A percentile compares a stretch with the other conserved stretches of the same genome.
These are phyloP conservation scores for Cicer pinnatifidum DNA, from an alignment of 306 rosid genomes.

Conservation along the genomic window DNA sequence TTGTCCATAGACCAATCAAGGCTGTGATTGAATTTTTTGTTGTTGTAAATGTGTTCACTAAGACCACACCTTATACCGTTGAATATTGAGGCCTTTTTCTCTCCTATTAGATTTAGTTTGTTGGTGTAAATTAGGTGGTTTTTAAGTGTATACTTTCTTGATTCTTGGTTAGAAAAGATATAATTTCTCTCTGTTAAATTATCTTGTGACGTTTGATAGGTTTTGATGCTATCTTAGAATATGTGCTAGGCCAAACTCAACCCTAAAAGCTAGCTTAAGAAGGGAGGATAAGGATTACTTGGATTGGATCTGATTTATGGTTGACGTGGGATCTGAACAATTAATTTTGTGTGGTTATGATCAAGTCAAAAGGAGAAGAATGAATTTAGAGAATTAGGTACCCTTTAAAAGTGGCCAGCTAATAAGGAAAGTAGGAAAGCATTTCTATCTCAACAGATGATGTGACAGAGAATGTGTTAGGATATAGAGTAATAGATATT, in stretches of 20 bases:
- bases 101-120: slow-evolving; percentile 15
- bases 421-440: slow-evolving; percentile 1
- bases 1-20: slow-evolving; percentile 28
- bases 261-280: not conserved
- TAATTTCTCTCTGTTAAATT: not conserved
- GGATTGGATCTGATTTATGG: not conserved
- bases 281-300: not conserved
- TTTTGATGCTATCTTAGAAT: not conserved
- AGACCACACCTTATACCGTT: not conserved
- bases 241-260: not conserved
- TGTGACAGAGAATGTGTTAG: not conserved
- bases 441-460: slow-evolving; percentile 1
- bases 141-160: slow-evolving; percentile 1
- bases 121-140: slow-evolving; percentile 3
- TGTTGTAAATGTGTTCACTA: not conserved
- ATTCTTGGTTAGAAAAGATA: not conserved
- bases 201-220: slow-evolving; percentile 19
- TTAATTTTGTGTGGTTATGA: not conserved
- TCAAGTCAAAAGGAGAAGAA: slow-evolving; percentile 16
- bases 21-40: slow-evolving; percentile 16
- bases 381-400: not conserved
- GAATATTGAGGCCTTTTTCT: slow-evolving; percentile 19
- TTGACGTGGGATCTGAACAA: not conserved
- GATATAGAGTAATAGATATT: too few relatives aligned
- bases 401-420: slow-evolving; percentile 3